These are phyloP conservation scores for Friedmanniomyces simplex DNA, from an alignment of 495 filamentous ascomycete species.

Conservation along the genomic window DNA sequence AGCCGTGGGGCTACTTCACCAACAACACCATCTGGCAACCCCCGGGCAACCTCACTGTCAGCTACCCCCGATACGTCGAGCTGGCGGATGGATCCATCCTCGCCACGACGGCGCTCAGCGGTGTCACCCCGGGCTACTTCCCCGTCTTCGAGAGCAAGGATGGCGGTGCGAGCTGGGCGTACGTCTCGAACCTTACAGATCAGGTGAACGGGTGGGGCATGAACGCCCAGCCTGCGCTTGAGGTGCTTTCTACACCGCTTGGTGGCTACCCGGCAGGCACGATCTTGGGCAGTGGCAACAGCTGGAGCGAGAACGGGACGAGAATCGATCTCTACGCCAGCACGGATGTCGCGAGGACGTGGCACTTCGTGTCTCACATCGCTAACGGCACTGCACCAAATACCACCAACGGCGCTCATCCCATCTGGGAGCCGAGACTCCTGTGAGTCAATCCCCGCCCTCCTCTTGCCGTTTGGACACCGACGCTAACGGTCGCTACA, in stretches of 20 bases:
- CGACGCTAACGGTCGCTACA: not conserved
- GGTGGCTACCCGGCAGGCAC: constrained; percentile 49
- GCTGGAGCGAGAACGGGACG: constrained; percentile 50
- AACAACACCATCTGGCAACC: constrained; percentile 17
- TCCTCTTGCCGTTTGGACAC: not conserved
- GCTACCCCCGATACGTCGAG: constrained; percentile 16
- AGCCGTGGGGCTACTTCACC: not conserved
- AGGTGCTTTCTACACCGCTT: constrained; percentile 45
- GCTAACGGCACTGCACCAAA: constrained; percentile 49
- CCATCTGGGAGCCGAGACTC: constrained; percentile 59
- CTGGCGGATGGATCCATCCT: constrained; percentile 16
- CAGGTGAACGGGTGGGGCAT: constrained; percentile 52
- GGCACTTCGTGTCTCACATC: constrained; percentile 56
- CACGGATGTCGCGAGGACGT: constrained; percentile 46
- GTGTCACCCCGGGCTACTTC: not conserved
- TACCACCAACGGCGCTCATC: constrained; percentile 51
- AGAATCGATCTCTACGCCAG: constrained; percentile 58
- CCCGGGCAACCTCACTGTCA: constrained; percentile 1
- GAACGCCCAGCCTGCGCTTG: constrained; percentile 56
- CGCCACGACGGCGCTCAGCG: constrained; percentile 4
- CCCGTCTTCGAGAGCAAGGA: constrained; percentile 5
- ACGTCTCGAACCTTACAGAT: constrained; percentile 51
- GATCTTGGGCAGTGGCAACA: constrained; percentile 51
- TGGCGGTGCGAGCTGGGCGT: constrained; percentile 47
- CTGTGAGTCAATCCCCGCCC: not conserved